Conservation (phyloP, 495 filamentous ascomycete genomes). For the Baudoinia panamericana region DNA sequence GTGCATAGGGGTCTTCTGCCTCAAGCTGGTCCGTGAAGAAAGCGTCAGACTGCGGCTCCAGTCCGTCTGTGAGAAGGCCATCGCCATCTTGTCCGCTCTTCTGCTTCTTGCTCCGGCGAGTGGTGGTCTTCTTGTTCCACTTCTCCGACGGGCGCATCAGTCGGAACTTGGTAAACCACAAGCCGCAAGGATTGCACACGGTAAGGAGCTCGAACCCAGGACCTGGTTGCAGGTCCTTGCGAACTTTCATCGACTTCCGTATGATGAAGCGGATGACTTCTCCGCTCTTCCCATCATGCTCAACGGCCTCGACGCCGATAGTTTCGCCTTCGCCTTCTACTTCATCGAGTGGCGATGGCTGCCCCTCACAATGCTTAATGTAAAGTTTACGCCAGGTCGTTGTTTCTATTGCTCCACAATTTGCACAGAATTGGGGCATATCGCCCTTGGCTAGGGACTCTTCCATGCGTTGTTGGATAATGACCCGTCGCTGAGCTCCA, state of each 20-base stretch:
- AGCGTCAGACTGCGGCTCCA: conserved; percentile 18
- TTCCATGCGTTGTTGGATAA: conserved; percentile 52
- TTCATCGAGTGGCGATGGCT: conserved; percentile 36
- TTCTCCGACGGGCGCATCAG: conserved; percentile 66
- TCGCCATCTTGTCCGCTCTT: conserved; percentile 11
- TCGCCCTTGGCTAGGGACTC: conserved; percentile 54
- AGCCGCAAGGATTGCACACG: conserved; percentile 90
- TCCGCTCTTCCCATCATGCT: conserved; percentile 42
- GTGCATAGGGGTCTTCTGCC: conserved; percentile 9
- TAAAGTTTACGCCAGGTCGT: conserved; percentile 89
- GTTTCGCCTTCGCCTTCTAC: conserved; percentile 52
- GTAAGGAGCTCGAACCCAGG: conserved; percentile 53
- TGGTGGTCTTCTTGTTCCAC: conserved; percentile 52
- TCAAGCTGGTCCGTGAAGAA: conserved; percentile 19
- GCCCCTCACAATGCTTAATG: conserved; percentile 49
- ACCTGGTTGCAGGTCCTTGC: conserved; percentile 40
- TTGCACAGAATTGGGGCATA: conserved; percentile 72
- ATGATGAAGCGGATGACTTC: conserved; percentile 41
- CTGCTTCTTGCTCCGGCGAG: conserved; percentile 26
- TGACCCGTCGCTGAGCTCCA: conserved; percentile 37
- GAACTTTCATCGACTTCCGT: conserved; percentile 59
- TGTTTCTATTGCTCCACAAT: conserved; percentile 90
- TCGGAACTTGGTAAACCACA: conserved; percentile 84
- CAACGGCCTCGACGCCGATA: conserved; percentile 50
- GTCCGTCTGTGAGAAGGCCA: conserved; percentile 10